Percentiles rank a stretch among this genome's conserved stretches.
phyloP scores from a whole-genome alignment of 495 filamentous ascomycete species.

The Penicillium diatomitis region DNA sequence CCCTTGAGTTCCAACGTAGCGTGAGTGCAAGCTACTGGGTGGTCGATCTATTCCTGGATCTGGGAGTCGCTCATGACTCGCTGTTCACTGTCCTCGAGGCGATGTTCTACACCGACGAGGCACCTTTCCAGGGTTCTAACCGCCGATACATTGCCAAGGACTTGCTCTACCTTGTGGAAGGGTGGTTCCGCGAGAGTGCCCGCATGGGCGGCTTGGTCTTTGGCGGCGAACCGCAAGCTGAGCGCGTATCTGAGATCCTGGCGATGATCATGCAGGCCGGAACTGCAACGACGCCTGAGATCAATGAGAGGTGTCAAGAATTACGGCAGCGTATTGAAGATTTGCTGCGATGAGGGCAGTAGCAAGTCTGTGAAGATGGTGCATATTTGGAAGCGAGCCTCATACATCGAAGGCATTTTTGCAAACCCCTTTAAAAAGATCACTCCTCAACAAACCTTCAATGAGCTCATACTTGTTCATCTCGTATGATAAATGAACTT shows the following conservation, averaged over 20 bases:
- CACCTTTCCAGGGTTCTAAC: slow-evolving; percentile 65
- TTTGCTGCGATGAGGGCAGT: slow-evolving; percentile 24
- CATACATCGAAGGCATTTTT: no score
- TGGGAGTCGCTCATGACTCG: slow-evolving; percentile 65
- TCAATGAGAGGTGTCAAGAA: slow-evolving; percentile 18
- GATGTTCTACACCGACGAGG: slow-evolving; percentile 75
- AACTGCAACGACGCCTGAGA: slow-evolving; percentile 1
- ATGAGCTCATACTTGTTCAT: no score
- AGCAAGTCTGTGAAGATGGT: no score
- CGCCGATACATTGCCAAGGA: slow-evolving; percentile 51
- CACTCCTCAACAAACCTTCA: no score
- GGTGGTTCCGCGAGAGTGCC: slow-evolving; percentile 55
- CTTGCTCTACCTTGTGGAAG: slow-evolving; percentile 49
- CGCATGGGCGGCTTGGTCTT: slow-evolving; percentile 44
- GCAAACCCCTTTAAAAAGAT: no score
- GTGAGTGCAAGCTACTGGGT: slow-evolving; percentile 69
- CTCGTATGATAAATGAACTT: no score
- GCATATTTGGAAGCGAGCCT: no score
- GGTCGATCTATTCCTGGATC: slow-evolving; percentile 65
- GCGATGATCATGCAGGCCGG: slow-evolving; percentile 27
- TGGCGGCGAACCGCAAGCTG: slow-evolving; percentile 42
- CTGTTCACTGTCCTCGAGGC: slow-evolving; percentile 69
- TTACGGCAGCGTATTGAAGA: slow-evolving; percentile 38
- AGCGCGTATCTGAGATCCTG: slow-evolving; percentile 38
- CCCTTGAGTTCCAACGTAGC: slow-evolving; percentile 59